Percentiles rank a stretch among this genome's conserved stretches.
These are phyloP conservation scores for Podaxis carcinomalis DNA, from an alignment of 768 basidiomycete species.

Conservation along the genomic window DNA sequence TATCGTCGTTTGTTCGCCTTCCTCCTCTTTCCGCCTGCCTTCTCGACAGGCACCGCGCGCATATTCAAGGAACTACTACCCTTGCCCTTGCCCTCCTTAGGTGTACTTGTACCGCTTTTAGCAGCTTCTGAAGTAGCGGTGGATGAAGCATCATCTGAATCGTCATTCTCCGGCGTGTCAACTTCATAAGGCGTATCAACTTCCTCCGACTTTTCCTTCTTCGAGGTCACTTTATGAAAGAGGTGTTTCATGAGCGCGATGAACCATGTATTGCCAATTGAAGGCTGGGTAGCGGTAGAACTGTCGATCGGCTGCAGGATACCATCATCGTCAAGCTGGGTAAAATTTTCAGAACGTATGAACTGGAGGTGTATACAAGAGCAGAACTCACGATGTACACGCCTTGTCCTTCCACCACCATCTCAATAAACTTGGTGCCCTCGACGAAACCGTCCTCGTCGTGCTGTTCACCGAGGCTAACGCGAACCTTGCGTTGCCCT, in stretches of 20 bases:
- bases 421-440: slow-evolving; percentile 58
- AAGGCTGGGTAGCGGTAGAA: slow-evolving; percentile 53
- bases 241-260: slow-evolving; percentile 38
- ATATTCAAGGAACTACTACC: slow-evolving; percentile 16
- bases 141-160: slow-evolving; percentile 33
- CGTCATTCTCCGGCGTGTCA: slow-evolving; percentile 15
- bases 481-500: slow-evolving; percentile 72
- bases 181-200: background rate
- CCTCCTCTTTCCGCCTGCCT: slow-evolving; percentile 62
- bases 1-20: slow-evolving; percentile 51
- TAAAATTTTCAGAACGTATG: background rate
- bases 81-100: slow-evolving; percentile 28
- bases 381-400: slow-evolving; percentile 67
- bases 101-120: slow-evolving; percentile 36
- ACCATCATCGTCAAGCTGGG: slow-evolving; percentile 59
- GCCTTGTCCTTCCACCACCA: slow-evolving; percentile 73
- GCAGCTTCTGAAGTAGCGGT: slow-evolving; percentile 41
- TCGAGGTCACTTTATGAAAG: slow-evolving; percentile 22
- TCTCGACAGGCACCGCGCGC: slow-evolving; percentile 37
- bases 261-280: slow-evolving; percentile 68
- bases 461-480: slow-evolving; percentile 56
- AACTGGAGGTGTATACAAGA: background rate
- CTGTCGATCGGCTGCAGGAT: slow-evolving; percentile 54
- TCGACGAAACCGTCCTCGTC: slow-evolving; percentile 55
- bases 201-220: slow-evolving; percentile 17